Base-by-base conservation (phyloP, 495 filamentous ascomycete species). In the Lepraria neglecta region DNA sequence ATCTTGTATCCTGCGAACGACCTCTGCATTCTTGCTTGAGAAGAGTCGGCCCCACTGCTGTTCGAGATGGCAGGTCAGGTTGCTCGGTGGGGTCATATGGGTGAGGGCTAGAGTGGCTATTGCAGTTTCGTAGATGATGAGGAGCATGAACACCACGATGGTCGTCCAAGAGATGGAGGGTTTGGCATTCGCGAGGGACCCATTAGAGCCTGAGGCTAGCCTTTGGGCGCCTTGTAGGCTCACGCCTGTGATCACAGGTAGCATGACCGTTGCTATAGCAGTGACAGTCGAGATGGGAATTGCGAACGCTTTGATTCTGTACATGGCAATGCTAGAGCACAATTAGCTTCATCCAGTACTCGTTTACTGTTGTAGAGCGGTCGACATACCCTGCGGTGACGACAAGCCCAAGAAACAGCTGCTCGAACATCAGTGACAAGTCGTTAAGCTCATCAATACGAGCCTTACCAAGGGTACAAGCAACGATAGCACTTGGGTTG, bases 41-140 rank as follows among this genome's bases (percentile, higher is more conserved):
- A 56, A 70, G 2, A 68, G 31, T 0, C 11, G 6, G 0, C 14
- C 14, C 68, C 68, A 70, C 17, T 53, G 60, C 27, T 55, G 28
- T 10, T 62, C 17, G 12, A 70, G 58, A 24, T 21, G 52, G 53
- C 68, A 70, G 12, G 19, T 46, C 31, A 67, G 40, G 7, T 40
- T 43, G 21, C 56, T 53, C 21, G 61, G 54, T 5, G 64, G 56
- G 11, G 51, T 40, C 48, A 70, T 57, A 40, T 64, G 61, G 9
- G 58, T 67, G 30, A 68, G 54, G 38, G 68, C 57, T 40, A 70
- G 56, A 4, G 68, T 68, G 4, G 67, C 61, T 47, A 70, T 59
- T 42, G 55, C 58, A 35, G 68, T 70, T 19, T 70, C 68, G 57
- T 70, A 70, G 28, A 70, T 59, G 55, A 63, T 46, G 15, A 67